Base-by-base conservation (phyloP, 1,284 basidiomycete species). In the Salmacisia buchloeana region DNA sequence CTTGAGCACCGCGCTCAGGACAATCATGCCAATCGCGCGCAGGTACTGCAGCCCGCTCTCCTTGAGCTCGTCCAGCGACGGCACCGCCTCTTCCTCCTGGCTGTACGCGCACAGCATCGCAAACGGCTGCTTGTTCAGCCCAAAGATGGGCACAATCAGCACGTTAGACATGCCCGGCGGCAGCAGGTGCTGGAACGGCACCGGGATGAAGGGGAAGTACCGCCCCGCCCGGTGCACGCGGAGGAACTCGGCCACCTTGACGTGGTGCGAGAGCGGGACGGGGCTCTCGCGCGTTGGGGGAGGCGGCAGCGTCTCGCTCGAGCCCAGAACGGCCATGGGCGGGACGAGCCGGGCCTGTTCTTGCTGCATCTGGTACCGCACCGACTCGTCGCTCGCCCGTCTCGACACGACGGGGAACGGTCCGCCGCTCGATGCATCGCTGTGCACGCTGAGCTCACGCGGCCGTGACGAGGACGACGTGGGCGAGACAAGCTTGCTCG, bases 91-190 rank as follows among this genome's bases (percentile, higher is more conserved):
- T 85, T 71, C 89, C 87, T 45, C 87, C 86, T 67, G 64, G 0
- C 88, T 89, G 81, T 94, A 96, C 3, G 91, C 92, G 73, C 91
- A 94, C 38, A 97, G 83, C 71, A 97, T 80, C 2, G 92, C 92
- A 74, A 97, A 97, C 0, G 93, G 92, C 63, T 79, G 87, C 81
- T 92, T 91, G 82, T 96, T 91, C 61, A 96, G 87, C 68, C 94
- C 94, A 80, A 91, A 94, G 58, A 97, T 89, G 1, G 93, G 94
- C 21, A 94, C 75, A 21, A 73, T 43, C 13, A 78, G 66, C 36
- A 75, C 33, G 35, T 69, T 67, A 4, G 66, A 67, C 25, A 68
- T 69, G 25, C 68, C 70, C 4, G 49, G 43, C 7, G 77, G 75
- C 58, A 78, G 65, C 58, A 78, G 65, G 49, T 71, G 70, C 39